Percentiles rank a stretch among this genome's conserved stretches.
These are phyloP conservation scores for Petunia axillaris DNA, from an alignment of 257 asterid genomes.

Conservation along the genomic window DNA sequence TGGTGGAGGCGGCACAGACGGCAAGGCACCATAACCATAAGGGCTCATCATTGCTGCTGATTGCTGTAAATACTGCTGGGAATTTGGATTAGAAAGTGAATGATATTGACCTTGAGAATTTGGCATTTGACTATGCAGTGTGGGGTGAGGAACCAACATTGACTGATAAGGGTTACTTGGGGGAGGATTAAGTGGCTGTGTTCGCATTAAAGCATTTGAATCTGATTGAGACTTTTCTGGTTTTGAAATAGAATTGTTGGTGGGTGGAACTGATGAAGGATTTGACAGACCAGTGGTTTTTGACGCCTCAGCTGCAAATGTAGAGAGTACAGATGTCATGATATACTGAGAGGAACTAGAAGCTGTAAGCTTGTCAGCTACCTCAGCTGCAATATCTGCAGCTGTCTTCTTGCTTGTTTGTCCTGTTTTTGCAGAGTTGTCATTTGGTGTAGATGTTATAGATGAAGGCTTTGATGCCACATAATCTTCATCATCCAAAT, in stretches of 20 bases:
- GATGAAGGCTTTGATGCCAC: conserved; percentile 45
- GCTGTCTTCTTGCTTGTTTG: conserved; percentile 63
- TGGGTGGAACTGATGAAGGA: conserved; percentile 47
- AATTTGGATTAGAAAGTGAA: conserved; percentile 49
- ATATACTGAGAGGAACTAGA: conserved; percentile 88
- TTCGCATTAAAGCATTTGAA: conserved; percentile 43
- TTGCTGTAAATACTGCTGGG: conserved; percentile 71
- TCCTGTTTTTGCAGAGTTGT: conserved; percentile 40
- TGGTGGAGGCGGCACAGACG: conserved; percentile 54
- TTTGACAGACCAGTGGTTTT: conserved; percentile 66
- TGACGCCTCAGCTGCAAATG: conserved; percentile 91
- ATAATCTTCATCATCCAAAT: conserved; percentile 55
- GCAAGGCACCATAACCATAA: conserved; percentile 59
- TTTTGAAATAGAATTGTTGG: conserved; percentile 36
- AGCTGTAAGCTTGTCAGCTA: conserved; percentile 84
- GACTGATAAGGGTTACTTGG: conserved; percentile 55
- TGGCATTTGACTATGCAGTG: conserved; percentile 45
- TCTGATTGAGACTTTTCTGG: conserved; percentile 45
- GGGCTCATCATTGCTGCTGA: conserved; percentile 52
- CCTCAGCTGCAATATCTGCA: conserved; percentile 84
- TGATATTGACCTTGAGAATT: conserved; percentile 59
- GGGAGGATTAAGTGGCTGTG: conserved; percentile 41
- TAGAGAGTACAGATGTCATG: conserved; percentile 83
- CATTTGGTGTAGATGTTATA: conserved; percentile 29
- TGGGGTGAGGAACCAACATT: conserved; percentile 36